Evolutionary conservation across 371 early-diverging fungal species (phyloP).

Genomic region (Mucor velutinosus): DNA sequence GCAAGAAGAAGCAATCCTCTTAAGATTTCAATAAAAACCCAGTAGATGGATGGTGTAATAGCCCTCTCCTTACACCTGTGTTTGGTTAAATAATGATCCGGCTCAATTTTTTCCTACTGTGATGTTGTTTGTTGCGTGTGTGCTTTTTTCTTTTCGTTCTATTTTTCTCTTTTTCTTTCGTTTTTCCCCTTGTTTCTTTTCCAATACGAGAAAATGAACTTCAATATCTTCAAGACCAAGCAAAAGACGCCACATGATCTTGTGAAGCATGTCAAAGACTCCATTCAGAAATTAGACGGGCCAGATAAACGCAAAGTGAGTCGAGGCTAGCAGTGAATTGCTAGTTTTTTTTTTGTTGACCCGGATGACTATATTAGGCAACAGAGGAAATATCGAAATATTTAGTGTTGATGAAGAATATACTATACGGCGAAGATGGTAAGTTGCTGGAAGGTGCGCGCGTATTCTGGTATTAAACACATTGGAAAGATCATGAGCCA

Average conservation of each 20-base stretch:
- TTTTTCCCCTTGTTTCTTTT: slow-evolving; percentile 14
- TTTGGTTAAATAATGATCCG: slow-evolving; percentile 1
- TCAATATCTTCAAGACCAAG: slow-evolving; percentile 80
- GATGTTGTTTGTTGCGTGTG: background rate
- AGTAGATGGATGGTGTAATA: background rate
- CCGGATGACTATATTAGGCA: slow-evolving; percentile 56
- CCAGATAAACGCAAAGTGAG: slow-evolving; percentile 68
- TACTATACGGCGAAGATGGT: slow-evolving; percentile 93
- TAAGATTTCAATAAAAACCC: slow-evolving; percentile 3
- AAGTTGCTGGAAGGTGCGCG: slow-evolving; percentile 16
- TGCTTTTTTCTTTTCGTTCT: slow-evolving; percentile 1
- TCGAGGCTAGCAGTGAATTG: background rate
- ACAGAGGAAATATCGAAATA: slow-evolving; percentile 96
- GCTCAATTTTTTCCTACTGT: background rate
- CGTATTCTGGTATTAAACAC: background rate
- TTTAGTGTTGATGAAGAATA: slow-evolving; percentile 86
- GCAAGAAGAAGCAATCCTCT: slow-evolving; percentile 29
- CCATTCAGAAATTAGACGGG: slow-evolving; percentile 70
- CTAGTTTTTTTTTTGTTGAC: background rate
- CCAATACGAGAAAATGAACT: slow-evolving; percentile 20
- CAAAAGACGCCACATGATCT: slow-evolving; percentile 91
- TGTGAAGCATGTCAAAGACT: slow-evolving; percentile 84
- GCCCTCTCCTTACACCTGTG: background rate
- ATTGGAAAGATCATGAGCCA: slow-evolving; percentile 76
- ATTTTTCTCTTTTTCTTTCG: slow-evolving; percentile 8